Evolutionary conservation across 1,139 yeast species (phyloP).

Genomic region (Eremothecium coryli): DNA sequence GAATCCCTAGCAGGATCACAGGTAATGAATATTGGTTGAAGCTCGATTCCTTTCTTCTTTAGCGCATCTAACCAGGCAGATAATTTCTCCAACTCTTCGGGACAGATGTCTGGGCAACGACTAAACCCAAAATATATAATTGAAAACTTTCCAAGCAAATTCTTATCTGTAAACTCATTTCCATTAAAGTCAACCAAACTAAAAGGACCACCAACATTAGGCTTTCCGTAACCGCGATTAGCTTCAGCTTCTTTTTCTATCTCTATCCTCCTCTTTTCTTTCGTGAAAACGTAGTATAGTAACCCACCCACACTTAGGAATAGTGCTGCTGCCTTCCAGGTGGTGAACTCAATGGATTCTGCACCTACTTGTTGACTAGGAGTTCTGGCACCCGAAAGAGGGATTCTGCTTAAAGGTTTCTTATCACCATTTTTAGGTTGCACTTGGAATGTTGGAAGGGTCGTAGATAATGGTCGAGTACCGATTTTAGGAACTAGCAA

Average conservation of each 20-base stretch:
- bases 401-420: constrained; percentile 45
- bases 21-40: constrained; percentile 84
- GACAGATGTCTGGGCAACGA: constrained; percentile 96
- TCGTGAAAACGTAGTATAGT: constrained; percentile 56
- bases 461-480: too few species aligned
- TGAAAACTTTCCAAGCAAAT: constrained; percentile 68
- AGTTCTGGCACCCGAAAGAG: constrained; percentile 44
- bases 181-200: constrained; percentile 62
- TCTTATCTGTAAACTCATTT: constrained; percentile 61
- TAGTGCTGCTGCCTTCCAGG: constrained; percentile 78
- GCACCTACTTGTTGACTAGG: constrained; percentile 30
- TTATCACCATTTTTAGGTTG: too few species aligned
- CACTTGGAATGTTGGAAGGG: too few species aligned
- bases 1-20: constrained; percentile 95
- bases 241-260: constrained; percentile 73
- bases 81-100: constrained; percentile 90
- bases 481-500: too few species aligned
- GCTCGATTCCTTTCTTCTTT: constrained; percentile 44
- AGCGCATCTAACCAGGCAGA: constrained; percentile 66
- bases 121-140: constrained; percentile 89
- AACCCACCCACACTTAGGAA: constrained; percentile 62
- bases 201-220: constrained; percentile 89
- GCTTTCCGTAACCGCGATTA: constrained; percentile 83
- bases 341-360: constrained; percentile 53
- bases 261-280: constrained; percentile 65